Base-by-base conservation (phyloP, 306 rosid genomes). In the Fragaria iinumae region DNA sequence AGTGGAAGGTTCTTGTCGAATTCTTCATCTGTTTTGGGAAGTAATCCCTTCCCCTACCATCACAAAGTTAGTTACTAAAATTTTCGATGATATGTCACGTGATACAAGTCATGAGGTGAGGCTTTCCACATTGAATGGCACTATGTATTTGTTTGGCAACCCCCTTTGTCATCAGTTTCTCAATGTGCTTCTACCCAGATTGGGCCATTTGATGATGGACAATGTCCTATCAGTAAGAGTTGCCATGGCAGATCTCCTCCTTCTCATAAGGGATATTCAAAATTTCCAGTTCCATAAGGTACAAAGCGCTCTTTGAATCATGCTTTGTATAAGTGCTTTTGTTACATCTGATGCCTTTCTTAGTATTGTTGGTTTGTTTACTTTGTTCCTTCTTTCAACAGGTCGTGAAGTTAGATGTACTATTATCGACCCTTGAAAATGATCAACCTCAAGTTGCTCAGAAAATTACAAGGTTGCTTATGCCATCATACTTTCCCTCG, bases 271-370 rank as follows among this genome's bases (percentile, higher is more conserved):
- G 82, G 92, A 87, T 84, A 79, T 88, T 72, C 84, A 78, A 65
- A 86, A 88, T 86, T 89, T 88, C 76, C 98, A 90, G 84, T 95
- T 95, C 83, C 86, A 92, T 82, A 90, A 90, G 96, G 98, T 92
- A 78, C 48, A 27, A 0, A 20, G 29, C 43, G 69, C 72, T 79
- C 77, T 43, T 50, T 23, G 67, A 74, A 39, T 76, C 53, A 44
- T 50, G 68, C 74, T 75, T 59, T 2, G 34, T 43, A 17, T 50
- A 13, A 68, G 45, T 36, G 72, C 52, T 56, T 27, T 72, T 14
- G 44, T 44, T 44, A 44, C 80, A 0, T 77, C 69, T 71, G 23
- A 34, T 69, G 38, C 77, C 47, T 84, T 56, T 80, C 55, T 75
- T 77, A 25, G 55, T 49, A 67, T 68, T 64, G 60, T 80, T 72